Evolutionary conservation across 257 asterid species (phyloP).

Genomic region (Salvia hispanica): DNA sequence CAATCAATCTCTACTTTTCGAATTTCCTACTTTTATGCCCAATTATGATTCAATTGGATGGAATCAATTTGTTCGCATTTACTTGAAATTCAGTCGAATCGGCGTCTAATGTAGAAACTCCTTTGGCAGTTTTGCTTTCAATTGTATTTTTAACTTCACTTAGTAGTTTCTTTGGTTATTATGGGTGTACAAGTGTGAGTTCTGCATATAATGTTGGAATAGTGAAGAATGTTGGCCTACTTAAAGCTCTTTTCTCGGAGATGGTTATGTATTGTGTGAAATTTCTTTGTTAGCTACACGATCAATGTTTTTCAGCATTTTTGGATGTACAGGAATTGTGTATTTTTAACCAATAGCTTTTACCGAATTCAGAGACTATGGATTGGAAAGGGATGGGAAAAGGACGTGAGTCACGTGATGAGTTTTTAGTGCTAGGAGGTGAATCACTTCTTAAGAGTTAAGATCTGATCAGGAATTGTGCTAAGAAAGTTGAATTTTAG

Average conservation of each 20-base stretch:
- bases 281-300: not conserved
- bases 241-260: conserved; percentile 14
- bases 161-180: conserved; percentile 24
- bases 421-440: not conserved
- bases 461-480: conserved; percentile 7
- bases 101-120: conserved; percentile 6
- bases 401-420: conserved; percentile 21
- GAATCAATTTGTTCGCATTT: conserved; percentile 21
- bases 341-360: not conserved
- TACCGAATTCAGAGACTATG: not conserved
- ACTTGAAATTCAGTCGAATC: conserved; percentile 18
- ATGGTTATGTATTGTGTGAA: not conserved
- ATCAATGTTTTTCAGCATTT: conserved; percentile 5
- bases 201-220: not conserved
- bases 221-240: conserved; percentile 25
- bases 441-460: not conserved
- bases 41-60: conserved; percentile 16
- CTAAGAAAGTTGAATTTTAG: not conserved
- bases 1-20: conserved; percentile 7
- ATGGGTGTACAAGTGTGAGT: conserved; percentile 10
- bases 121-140: not conserved
- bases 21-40: conserved; percentile 1
- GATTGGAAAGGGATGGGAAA: not conserved
- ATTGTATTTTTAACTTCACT: conserved; percentile 8
- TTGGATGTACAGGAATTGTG: not conserved